Evolutionary conservation across 2,329 filamentous ascomycete genomes (phyloP), one percentile per base, ranked within the genome.

Genomic region (Diaporthe humulicola): DNA sequence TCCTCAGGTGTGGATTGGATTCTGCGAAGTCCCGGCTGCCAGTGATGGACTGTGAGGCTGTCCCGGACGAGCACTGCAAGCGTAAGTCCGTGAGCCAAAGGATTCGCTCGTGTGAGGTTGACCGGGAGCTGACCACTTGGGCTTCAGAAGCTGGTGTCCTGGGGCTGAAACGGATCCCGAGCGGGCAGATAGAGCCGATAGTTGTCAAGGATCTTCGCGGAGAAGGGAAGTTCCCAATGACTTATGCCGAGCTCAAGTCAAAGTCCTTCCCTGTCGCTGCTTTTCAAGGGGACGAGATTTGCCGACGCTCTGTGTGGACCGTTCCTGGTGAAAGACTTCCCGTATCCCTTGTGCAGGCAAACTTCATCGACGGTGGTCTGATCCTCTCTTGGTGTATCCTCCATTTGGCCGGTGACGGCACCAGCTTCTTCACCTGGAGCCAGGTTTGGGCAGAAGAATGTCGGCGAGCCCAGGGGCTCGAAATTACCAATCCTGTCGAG

Each of bases 381-480:
- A 73, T 82, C 17, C 60, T 82, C 72, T 78, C 71, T 28, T 74
- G 76, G 74, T 75, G 74, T 67, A 78, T 79, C 73, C 79, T 83
- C 33, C 83, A 84, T 58, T 79, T 83, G 75, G 78, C 79, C 45
- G 82, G 82, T 14, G 83, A 84, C 36, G 81, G 80, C n/a, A 81
- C 77, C 17, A 76, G 79, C 15, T 83, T 80, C 64, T 81, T 78
- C 60, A 78, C 77, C 57, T 81, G 80, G 79, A 78, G 80, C n/a
- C 78, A 81, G 71, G 79, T 82, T 15, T 83, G 82, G 82, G 82
- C 83, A 22, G 82, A 84, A 73, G 82, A 81, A 58, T 83, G 82
- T 61, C 79, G 82, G 52, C 79, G 78, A 10, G 74, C 80, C 5
- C 82, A 83, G 74, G 80, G 80, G 0, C 56, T 79, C n/a, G 74